Evolutionary conservation across 2,329 filamentous ascomycete genomes (phyloP), one percentile per base, ranked within the genome.

Genomic region (Fusarium burgessii): DNA sequence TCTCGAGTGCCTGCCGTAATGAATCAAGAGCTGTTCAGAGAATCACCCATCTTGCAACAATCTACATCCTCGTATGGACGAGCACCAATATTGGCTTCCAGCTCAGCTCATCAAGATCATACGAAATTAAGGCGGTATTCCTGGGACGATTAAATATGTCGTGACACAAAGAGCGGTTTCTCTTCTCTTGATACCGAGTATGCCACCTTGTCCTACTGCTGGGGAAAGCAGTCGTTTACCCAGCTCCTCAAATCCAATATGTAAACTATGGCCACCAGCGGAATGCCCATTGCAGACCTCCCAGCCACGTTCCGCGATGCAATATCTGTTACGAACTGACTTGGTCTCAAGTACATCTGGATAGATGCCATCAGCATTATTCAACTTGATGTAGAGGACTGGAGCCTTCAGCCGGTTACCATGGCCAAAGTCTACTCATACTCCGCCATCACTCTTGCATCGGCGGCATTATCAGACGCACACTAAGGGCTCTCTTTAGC

Each of bases 271-370:
- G 51, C 25, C 4, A 50, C 32, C 0, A 36, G 9, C 7, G 59
- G 59, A 2, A 20, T 61, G 17, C 11, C 17, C 0, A 3, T 51
- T 1, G 18, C 43, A 4, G 32, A 38, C 5, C 32, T 62, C 2
- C 55, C 55, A 4, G 36, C 36, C 4, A 62, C 55, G 12, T 62
- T 61, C 17, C 56, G 43, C 7, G 43, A 62, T 20, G 59, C 59
- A 4, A 45, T 62, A 3, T 18, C 14, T 12, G 17, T 27, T 2
- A 20, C 55, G 3, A 27, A 7, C 3, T 32, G 25, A 2, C 55
- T 62, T 7, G 43, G 55, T 7, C 6, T 60, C 2, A 29, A 61
- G 12, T 45, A 60, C 4, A 52, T 62, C 5, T 62, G 45, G 56
- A 62, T 62, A n/a, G 56, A 61, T n/a, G n/a, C n/a, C n/a, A n/a